Evolutionary conservation across 1,284 basidiomycete species (phyloP), one percentile per base, ranked within the genome.

Genomic region (Abortiporus biennis): DNA sequence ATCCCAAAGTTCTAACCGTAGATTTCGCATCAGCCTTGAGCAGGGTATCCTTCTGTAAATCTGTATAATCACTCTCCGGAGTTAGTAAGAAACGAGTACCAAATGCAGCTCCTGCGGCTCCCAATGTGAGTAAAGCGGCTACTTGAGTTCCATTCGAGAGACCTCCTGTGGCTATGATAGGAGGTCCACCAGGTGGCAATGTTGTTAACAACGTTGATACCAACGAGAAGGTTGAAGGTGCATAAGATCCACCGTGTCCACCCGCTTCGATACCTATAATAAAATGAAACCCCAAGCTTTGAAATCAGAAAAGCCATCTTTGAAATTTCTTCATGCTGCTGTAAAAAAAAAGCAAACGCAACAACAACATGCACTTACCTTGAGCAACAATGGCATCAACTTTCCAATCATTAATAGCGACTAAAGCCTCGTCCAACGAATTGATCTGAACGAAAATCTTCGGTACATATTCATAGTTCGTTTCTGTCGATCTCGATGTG

Each of bases 331-430:
- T 34, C 32, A 34, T 6, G 8, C n/a, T 34, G 19, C 32, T 17
- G 6, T 17, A 6, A 8, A 15, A 15, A 16, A 34, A 8, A 34
- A 6, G 31, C 6, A 21, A 23, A 31, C 19, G n/a, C 17, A 25
- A 13, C 31, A n/a, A n/a, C n/a, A n/a, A n/a, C n/a, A n/a, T n/a
- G n/a, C n/a, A n/a, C n/a, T n/a, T n/a, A 83, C 85, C 85, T 80
- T 89, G 86, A 11, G 74, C 81, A n/a, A 89, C 76, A 42, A 89
- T 60, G 38, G 81, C 73, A 59, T 89, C 85, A 6, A 66, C 77
- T 51, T 76, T 72, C 76, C 80, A 84, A 21, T 76, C 67, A 27
- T 75, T 62, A 15, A 67, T 58, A 9, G 85, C 84, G 33, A 61
- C 46, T 15, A 69, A 58, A 11, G 80, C 80, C 47, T 85, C 74